A percentile compares a stretch with the other conserved stretches of the same genome.
Evolutionary conservation across 257 asterid genomes (phyloP).

Genomic region (Nemophila menziesii): DNA sequence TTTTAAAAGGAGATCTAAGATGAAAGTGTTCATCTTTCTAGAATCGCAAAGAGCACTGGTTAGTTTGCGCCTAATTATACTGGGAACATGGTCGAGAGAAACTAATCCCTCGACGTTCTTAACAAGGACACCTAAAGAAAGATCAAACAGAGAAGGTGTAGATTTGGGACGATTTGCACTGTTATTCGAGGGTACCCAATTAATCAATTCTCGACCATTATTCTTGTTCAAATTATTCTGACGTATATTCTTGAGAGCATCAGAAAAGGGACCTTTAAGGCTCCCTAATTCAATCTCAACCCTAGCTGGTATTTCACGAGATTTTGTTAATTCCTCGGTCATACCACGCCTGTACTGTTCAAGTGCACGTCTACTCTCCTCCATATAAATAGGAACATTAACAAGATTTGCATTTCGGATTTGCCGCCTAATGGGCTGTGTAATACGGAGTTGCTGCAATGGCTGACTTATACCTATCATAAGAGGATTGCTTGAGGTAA

Average conservation of each 20-base stretch:
- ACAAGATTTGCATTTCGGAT: too few species aligned
- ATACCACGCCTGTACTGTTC: constrained; percentile 29
- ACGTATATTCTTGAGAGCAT: constrained; percentile 35
- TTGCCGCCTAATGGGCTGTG: too few species aligned
- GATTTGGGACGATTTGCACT: constrained; percentile 5
- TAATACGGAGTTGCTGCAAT: too few species aligned
- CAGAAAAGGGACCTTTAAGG: constrained; percentile 37
- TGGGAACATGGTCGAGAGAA: constrained; percentile 52
- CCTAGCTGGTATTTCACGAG: constrained; percentile 19
- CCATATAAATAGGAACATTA: neutral
- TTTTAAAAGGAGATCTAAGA: constrained; percentile 37
- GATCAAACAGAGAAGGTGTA: constrained; percentile 50
- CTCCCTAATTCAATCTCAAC: constrained; percentile 28
- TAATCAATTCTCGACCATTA: constrained; percentile 25
- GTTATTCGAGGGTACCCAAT: constrained; percentile 34
- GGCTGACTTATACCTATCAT: too few species aligned
- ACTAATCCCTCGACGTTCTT: constrained; percentile 41
- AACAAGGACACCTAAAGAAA: constrained; percentile 46
- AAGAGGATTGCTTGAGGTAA: too few species aligned
- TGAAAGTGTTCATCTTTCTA: constrained; percentile 29
- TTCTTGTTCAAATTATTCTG: constrained; percentile 17
- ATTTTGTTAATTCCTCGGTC: constrained; percentile 18
- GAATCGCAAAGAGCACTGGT: constrained; percentile 41
- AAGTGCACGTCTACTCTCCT: constrained; percentile 24
- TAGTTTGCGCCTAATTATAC: constrained; percentile 37